Conservation (phyloP, 768 basidiomycete species). For the Pleurotus salmoneostramineus region DNA sequence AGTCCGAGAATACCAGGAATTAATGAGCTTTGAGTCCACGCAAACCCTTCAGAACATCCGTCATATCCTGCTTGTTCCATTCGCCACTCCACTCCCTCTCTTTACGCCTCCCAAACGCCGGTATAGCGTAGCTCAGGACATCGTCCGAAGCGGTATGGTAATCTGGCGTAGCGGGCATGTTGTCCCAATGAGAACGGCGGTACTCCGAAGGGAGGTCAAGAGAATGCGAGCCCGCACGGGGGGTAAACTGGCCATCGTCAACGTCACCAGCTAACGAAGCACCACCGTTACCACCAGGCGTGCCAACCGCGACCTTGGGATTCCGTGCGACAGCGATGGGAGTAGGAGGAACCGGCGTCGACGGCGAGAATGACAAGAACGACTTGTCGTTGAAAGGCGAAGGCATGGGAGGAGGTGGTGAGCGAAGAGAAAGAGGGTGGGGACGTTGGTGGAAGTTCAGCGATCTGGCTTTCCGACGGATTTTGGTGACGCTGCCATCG, state of each 20-base stretch:
- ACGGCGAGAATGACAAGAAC: constrained; percentile 1
- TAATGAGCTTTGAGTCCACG: constrained; percentile 19
- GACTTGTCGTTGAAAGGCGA: background rate
- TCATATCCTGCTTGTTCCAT: constrained; percentile 34
- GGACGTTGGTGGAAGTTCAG: constrained; percentile 2
- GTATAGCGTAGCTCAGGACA: constrained; percentile 10
- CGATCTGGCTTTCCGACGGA: constrained; percentile 2
- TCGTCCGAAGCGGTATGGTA: constrained; percentile 1
- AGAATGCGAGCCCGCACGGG: background rate
- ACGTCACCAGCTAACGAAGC: background rate
- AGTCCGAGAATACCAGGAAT: no score
- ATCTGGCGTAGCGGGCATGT: constrained; percentile 1
- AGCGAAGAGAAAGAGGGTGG: background rate
- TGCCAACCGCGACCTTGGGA: background rate
- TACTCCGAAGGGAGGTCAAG: background rate
- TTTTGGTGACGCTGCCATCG: background rate
- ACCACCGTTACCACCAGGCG: background rate
- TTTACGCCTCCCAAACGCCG: constrained; percentile 20
- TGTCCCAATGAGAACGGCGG: constrained; percentile 7
- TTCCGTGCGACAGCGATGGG: background rate
- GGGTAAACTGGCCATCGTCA: background rate
- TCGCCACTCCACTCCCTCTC: constrained; percentile 35
- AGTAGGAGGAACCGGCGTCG: background rate
- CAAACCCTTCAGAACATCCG: constrained; percentile 25
- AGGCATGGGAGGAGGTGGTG: background rate